These are phyloP conservation scores for Gossypium australe DNA, from an alignment of 345 rosid genomes.

Conservation along the genomic window DNA sequence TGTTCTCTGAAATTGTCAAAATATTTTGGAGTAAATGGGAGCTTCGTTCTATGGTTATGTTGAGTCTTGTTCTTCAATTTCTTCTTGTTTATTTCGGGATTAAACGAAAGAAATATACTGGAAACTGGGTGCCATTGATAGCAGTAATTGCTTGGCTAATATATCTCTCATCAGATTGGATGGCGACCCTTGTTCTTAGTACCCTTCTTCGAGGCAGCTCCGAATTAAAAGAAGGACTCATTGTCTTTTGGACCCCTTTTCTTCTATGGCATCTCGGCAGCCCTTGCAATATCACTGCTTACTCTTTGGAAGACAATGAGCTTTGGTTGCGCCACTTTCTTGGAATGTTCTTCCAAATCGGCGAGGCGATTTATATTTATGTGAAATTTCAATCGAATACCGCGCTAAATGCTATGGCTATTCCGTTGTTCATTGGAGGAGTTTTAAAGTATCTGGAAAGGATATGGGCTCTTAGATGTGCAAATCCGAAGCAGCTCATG, in stretches of 20 bases:
- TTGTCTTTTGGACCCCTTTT: slow-evolving; percentile 26
- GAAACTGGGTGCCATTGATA: neutral
- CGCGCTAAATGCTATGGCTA: slow-evolving; percentile 11
- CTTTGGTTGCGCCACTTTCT: slow-evolving; percentile 26
- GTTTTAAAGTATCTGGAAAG: slow-evolving; percentile 40
- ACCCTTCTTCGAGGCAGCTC: slow-evolving; percentile 12
- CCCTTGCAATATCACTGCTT: slow-evolving; percentile 24
- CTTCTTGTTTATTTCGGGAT: slow-evolving; percentile 14
- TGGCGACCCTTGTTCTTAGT: slow-evolving; percentile 23
- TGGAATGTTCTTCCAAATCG: slow-evolving; percentile 12
- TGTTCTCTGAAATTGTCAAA: neutral
- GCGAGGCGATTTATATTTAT: slow-evolving; percentile 29
- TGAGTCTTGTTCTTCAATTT: slow-evolving; percentile 22
- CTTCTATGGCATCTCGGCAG: slow-evolving; percentile 32
- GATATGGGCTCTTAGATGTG: slow-evolving; percentile 32
- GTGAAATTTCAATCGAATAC: slow-evolving; percentile 15
- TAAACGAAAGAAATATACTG: slow-evolving; percentile 6
- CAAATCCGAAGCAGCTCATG: slow-evolving; percentile 32
- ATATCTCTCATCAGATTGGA: slow-evolving; percentile 27
- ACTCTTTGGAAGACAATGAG: slow-evolving; percentile 36
- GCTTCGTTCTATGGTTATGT: slow-evolving; percentile 11
- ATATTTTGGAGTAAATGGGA: slow-evolving; percentile 26
- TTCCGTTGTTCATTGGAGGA: slow-evolving; percentile 32
- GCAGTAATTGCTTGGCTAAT: slow-evolving; percentile 15
- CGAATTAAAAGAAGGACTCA: neutral